Base-by-base conservation (phyloP, 192 early-diverging fungal species). In the Rhizoclosmatium globosum region DNA sequence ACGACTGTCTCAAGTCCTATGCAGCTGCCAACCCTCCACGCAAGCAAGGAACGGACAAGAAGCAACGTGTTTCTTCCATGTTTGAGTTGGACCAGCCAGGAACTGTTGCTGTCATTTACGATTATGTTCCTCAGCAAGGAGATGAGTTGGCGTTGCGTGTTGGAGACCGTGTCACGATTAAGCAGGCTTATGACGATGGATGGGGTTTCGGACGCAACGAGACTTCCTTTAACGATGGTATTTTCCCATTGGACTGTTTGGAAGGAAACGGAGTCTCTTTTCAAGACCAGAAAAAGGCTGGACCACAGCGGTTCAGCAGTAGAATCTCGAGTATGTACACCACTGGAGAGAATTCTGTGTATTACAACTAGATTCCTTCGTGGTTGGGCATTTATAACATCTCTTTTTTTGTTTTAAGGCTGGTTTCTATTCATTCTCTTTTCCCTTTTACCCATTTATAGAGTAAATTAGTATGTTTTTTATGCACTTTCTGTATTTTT, bases 61-160 rank as follows among this genome's bases (percentile, higher is more conserved):
- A 72, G 70, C 70, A 72, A 39, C 70, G 70, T 9, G 53, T 72
- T 15, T 72, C 70, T 2, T 42, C 23, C 11, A 50, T 72, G n/a
- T 72, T 57, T 43, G 70, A 39, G 13, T 46, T 15, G 15, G 68
- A 69, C 2, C 31, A 31, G 31, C 31, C 31, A 31, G 31, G 31
- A 31, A 31, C 31, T 31, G 31, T 31, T 0, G 31, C 31, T 31
- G 31, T 31, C 31, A 31, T 31, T 31, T 31, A 31, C 31, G 31
- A 31, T 31, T 31, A 31, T 31, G 31, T 31, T 31, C 73, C 73
- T 11, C 45, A 74, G 44, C 31, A 23, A n/a, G 13, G 23, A 1
- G 73, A 74, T 46, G 73, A 74, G 64, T 1, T 74, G 1, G 23
- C 23, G 44, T 21, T 58, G 9, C 43, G 21, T 9, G 60, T 43